phyloP scores from a whole-genome alignment of 2,329 filamentous ascomycete species.

The Trichoderma arundinaceum region DNA sequence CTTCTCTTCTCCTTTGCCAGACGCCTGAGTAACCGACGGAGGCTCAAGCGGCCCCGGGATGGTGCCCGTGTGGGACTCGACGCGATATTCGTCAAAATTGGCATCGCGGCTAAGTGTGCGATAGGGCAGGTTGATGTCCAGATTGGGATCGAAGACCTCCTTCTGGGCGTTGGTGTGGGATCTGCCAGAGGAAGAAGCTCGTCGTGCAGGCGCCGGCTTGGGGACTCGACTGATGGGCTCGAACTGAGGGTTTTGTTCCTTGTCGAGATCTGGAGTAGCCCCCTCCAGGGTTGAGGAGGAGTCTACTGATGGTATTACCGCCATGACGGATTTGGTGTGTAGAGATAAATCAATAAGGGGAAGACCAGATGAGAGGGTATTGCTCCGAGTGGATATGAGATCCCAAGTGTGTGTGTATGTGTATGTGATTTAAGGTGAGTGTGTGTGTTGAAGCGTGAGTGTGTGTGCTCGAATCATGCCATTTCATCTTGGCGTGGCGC shows the following conservation, averaged over 20 bases:
- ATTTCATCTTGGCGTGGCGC: conserved; percentile 17
- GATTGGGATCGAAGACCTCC: conserved; percentile 47
- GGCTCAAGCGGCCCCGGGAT: conserved; percentile 56
- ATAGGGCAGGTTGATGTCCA: conserved; percentile 66
- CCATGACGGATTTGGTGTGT: conserved; percentile 7
- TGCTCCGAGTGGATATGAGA: conserved; percentile 1
- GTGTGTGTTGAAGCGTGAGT: background rate
- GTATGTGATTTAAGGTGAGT: background rate
- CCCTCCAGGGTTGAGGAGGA: conserved; percentile 17
- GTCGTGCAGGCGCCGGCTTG: conserved; percentile 1
- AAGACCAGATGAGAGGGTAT: background rate
- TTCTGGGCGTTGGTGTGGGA: conserved; percentile 37
- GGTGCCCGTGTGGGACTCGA: conserved; percentile 65
- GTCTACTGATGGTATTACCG: conserved; percentile 1
- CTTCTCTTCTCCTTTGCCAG: conserved; percentile 35
- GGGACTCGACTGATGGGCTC: conserved; percentile 10
- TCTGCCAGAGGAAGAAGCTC: conserved; percentile 6
- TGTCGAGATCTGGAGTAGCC: background rate
- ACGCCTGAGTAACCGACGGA: conserved; percentile 34
- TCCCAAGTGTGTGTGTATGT: background rate
- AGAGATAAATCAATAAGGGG: background rate
- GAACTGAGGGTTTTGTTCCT: background rate
- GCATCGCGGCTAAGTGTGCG: conserved; percentile 65
- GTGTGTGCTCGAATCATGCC: conserved; percentile 29
- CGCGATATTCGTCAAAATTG: conserved; percentile 70